These are phyloP conservation scores for Rhizopogon sp. DNA, from an alignment of 768 basidiomycete species.

Conservation along the genomic window DNA sequence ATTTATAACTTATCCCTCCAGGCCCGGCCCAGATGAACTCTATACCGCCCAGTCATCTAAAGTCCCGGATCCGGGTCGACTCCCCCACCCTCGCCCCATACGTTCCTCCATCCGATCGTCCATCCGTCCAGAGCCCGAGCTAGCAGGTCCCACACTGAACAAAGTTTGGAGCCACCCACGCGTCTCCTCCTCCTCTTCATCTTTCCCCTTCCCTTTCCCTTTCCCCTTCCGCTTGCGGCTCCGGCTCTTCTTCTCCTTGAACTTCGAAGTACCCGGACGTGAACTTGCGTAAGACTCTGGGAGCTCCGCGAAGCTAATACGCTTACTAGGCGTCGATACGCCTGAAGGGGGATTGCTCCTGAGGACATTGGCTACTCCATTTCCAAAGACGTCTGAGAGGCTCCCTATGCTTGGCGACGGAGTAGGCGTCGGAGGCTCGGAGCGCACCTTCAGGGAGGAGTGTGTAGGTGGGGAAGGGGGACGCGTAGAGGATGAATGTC, in stretches of 20 bases:
- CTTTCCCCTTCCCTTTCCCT: slow-evolving; percentile 29
- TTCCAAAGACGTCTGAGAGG: slow-evolving; percentile 23
- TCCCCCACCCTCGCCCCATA: slow-evolving; percentile 45
- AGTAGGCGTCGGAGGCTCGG: slow-evolving; percentile 30
- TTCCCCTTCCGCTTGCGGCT: slow-evolving; percentile 29
- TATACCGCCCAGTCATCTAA: slow-evolving; percentile 58
- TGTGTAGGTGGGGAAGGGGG: slow-evolving; percentile 56
- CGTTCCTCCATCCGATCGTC: slow-evolving; percentile 52
- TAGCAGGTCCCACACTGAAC: slow-evolving; percentile 15
- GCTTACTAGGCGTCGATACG: slow-evolving; percentile 53
- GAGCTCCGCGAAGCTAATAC: slow-evolving; percentile 74
- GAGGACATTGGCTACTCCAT: slow-evolving; percentile 22
- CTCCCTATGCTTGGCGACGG: slow-evolving; percentile 29
- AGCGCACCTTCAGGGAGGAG: slow-evolving; percentile 38
- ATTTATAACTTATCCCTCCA: slow-evolving; percentile 9
- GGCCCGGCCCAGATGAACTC: neutral
- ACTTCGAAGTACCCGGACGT: slow-evolving; percentile 27
- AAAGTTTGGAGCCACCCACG: slow-evolving; percentile 20
- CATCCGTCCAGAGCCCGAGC: slow-evolving; percentile 19
- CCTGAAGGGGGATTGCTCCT: slow-evolving; percentile 45
- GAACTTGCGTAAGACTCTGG: slow-evolving; percentile 58
- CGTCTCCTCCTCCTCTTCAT: slow-evolving; percentile 17
- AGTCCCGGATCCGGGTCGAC: slow-evolving; percentile 32
- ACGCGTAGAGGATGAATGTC: slow-evolving; percentile 57
- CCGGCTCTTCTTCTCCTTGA: slow-evolving; percentile 24